Evolutionary conservation across 192 early-diverging fungal genomes (phyloP), one percentile per base, ranked within the genome.

Genomic region (Entomortierella beljakovae): DNA sequence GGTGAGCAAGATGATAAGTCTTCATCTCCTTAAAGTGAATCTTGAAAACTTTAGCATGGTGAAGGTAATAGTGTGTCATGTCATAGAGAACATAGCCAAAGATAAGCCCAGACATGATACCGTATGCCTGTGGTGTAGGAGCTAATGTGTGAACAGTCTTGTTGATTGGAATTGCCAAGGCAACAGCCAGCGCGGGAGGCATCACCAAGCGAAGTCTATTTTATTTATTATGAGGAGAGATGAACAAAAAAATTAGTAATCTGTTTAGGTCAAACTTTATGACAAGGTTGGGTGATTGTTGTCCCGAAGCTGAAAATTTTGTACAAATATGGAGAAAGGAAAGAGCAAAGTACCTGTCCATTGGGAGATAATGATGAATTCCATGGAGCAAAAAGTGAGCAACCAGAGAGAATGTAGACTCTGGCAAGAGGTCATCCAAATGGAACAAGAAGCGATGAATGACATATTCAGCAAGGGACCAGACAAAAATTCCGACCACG

Each of bases 371-470:
- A 76, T 99, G 96, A 82, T 99, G 97, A 35, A 99, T 94, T 23
- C 97, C 97, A 77, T 99, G 97, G 29, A 96, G 85, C 72, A 93
- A 61, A 76, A 99, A 99, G 70, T 99, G 97, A 8, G 91, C 61
- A 6, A 87, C 81, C 65, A 96, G 86, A 18, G 90, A 90, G 33
- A 90, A 58, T 23, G 89, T 91, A 57, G 93, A 88, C 74, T 97
- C 95, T 32, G 97, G 97, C 43, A 99, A 81, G 61, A 89, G 80
- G 13, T 91, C 88, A 79, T 99, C 97, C 46, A 97, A 74, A 75
- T 99, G 97, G 83, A 99, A 99, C 34, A 96, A 69, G 81, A 95
- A 99, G 13, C 97, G 89, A 82, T 99, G 97, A 46, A 97, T 82
- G 26, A 88, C 71, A 87, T 99, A 99, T 84, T 99, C 97, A 25